Conservation (phyloP, 2,329 filamentous ascomycete genomes). For the Colletotrichum eremochloae region DNA sequence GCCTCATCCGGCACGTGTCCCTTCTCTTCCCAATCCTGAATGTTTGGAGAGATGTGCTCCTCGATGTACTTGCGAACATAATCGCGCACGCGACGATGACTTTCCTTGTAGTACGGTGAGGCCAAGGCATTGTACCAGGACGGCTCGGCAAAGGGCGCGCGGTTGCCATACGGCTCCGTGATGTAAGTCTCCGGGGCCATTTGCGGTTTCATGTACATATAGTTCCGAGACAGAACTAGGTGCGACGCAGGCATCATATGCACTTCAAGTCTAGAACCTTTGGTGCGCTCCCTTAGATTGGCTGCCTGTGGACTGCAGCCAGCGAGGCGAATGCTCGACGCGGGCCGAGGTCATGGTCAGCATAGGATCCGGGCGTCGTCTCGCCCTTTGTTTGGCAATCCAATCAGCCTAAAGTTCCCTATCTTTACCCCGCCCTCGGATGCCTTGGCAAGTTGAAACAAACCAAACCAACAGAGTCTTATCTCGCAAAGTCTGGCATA, state of each 20-base stretch:
- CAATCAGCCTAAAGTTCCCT: not conserved
- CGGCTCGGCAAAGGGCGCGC: slow-evolving; percentile 44
- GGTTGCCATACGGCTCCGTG: slow-evolving; percentile 17
- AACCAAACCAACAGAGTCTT: not conserved
- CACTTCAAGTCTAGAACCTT: not conserved
- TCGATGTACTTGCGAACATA: slow-evolving; percentile 71
- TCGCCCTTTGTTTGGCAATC: not conserved
- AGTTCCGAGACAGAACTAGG: not conserved
- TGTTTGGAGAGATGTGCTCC: slow-evolving; percentile 67
- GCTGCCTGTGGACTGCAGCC: no score
- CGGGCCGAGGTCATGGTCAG: not conserved
- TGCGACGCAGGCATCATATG: not conserved
- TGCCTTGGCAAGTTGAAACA: not conserved
- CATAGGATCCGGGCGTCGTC: not conserved
- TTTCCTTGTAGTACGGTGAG: slow-evolving; percentile 72
- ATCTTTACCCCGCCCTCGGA: not conserved
- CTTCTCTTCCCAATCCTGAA: slow-evolving; percentile 74
- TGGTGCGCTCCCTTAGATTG: no score
- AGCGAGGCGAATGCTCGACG: no score
- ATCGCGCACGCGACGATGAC: slow-evolving; percentile 69
- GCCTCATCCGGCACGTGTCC: slow-evolving; percentile 62
- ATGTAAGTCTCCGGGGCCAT: not conserved
- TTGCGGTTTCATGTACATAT: not conserved
- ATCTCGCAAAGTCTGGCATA: not conserved
- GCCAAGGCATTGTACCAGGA: slow-evolving; percentile 47